Conservation (phyloP, 192 early-diverging fungal genomes). For the Mortierella claussenii region DNA sequence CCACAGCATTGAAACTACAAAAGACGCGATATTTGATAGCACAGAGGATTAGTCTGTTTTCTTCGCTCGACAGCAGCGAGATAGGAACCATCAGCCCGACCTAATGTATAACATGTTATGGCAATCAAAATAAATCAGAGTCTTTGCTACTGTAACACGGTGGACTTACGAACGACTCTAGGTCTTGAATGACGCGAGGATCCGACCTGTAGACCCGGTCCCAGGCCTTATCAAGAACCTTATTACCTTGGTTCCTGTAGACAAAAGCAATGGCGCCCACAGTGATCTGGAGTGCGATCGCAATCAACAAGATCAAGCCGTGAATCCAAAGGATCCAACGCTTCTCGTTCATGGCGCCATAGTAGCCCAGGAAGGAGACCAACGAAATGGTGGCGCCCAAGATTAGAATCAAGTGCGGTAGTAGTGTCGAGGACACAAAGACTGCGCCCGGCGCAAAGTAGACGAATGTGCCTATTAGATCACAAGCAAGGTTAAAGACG, state of each 20-base stretch:
- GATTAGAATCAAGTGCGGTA: conserved; percentile 38
- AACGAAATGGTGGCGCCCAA: conserved; percentile 43
- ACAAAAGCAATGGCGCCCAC: conserved; percentile 47
- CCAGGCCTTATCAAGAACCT: conserved; percentile 50
- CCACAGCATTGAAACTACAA: conserved; percentile 55
- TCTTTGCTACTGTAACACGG: background rate
- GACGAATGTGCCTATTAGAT: conserved; percentile 46
- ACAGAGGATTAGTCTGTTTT: too few species aligned
- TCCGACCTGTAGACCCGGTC: conserved; percentile 41
- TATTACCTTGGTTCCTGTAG: conserved; percentile 40
- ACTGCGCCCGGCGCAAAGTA: conserved; percentile 45
- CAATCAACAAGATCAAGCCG: conserved; percentile 30
- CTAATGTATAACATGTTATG: too few species aligned
- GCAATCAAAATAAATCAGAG: too few species aligned
- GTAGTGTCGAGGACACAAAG: conserved; percentile 41
- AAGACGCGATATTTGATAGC: too few species aligned
- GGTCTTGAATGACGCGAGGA: conserved; percentile 43
- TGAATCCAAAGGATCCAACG: conserved; percentile 50
- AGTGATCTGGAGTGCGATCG: conserved; percentile 48
- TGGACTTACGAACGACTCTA: conserved; percentile 48
- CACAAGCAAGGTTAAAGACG: too few species aligned
- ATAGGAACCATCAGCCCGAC: too few species aligned
- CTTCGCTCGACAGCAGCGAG: too few species aligned
- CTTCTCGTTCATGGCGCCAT: conserved; percentile 51
- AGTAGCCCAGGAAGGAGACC: conserved; percentile 49